Percentiles rank a stretch among this genome's conserved stretches.
Conservation (phyloP, 192 early-diverging fungal genomes). For the Coemansia sp. region DNA sequence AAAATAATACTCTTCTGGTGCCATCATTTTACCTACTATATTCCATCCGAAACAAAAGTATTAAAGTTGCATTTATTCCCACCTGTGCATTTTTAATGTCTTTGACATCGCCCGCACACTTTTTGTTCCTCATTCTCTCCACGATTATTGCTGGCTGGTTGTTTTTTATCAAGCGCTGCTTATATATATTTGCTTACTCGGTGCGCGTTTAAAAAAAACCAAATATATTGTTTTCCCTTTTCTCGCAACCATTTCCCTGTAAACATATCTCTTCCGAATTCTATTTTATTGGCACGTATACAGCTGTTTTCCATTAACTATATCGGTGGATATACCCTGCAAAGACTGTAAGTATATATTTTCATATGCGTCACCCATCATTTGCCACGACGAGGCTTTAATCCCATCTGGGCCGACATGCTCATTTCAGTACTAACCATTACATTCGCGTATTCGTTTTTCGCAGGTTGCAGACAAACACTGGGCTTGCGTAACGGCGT, state of each 20-base stretch:
- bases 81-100: slow-evolving; percentile 9
- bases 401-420: no score
- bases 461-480: neutral
- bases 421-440: neutral
- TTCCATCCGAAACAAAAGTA: slow-evolving; percentile 2
- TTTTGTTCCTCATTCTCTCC: slow-evolving; percentile 9
- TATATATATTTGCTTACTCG: neutral
- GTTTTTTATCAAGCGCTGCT: neutral
- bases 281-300: neutral
- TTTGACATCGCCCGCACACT: slow-evolving; percentile 7
- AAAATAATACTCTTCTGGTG: neutral
- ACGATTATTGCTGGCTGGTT: neutral
- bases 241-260: neutral
- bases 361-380: neutral
- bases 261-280: neutral
- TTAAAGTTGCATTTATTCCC: slow-evolving; percentile 7
- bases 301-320: neutral
- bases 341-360: neutral
- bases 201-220: neutral
- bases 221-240: neutral
- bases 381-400: no score
- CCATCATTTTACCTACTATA: neutral
- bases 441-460: neutral
- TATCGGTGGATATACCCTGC: neutral
- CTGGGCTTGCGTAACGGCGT: neutral